These are phyloP conservation scores for Didymella glomerata DNA, from an alignment of 2,329 filamentous ascomycete species.

Conservation along the genomic window DNA sequence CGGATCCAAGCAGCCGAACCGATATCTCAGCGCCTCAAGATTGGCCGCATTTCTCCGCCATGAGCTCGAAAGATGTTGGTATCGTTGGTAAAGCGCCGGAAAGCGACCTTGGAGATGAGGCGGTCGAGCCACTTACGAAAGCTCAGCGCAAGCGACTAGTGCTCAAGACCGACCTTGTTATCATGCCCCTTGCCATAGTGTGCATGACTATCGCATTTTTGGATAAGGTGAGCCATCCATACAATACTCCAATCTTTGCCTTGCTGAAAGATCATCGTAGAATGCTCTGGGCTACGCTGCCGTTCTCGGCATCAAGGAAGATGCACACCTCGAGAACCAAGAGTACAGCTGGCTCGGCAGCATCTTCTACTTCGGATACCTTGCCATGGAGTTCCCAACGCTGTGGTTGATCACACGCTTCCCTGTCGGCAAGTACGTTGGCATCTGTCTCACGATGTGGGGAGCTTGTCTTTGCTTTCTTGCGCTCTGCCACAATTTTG, in stretches of 20 bases:
- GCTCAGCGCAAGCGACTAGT: neutral
- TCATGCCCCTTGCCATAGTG: constrained; percentile 7
- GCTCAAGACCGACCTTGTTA: constrained; percentile 4
- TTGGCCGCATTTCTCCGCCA: neutral
- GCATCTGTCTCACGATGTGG: constrained; percentile 2
- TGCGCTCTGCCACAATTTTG: constrained; percentile 4
- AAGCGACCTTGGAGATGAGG: neutral
- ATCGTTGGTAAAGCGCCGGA: neutral
- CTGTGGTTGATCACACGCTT: constrained; percentile 6
- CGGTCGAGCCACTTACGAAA: neutral
- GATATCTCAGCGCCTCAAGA: neutral
- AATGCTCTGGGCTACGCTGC: constrained; percentile 8
- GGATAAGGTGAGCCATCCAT: neutral
- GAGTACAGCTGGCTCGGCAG: constrained; percentile 9
- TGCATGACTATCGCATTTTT: constrained; percentile 6
- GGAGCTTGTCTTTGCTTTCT: constrained; percentile 10
- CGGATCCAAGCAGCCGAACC: neutral
- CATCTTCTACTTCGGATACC: constrained; percentile 10
- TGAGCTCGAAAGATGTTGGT: neutral
- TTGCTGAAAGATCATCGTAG: neutral
- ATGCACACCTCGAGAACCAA: constrained; percentile 2
- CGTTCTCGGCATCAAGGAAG: constrained; percentile 5
- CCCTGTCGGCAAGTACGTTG: constrained; percentile 8
- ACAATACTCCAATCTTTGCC: neutral
- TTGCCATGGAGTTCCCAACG: constrained; percentile 7